Evolutionary conservation across 345 rosid species (phyloP).

Genomic region (Camelina laxa): DNA sequence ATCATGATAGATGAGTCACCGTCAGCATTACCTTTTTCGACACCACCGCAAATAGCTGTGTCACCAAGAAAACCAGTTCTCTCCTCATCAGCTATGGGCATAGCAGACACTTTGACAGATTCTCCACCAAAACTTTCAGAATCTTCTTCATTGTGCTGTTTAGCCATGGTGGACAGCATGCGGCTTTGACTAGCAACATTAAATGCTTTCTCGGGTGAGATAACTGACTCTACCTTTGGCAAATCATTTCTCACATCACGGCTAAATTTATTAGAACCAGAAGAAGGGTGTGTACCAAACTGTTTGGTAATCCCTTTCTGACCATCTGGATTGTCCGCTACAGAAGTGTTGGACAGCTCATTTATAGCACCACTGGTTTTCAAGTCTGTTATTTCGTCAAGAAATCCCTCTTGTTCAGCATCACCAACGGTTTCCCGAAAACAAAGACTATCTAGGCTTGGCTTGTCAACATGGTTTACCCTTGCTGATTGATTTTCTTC

Average conservation of each 20-base stretch:
- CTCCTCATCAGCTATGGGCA: conserved; percentile 40
- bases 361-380: conserved; percentile 37
- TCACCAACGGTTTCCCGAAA: conserved; percentile 42
- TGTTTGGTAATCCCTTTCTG: conserved; percentile 35
- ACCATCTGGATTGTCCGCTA: conserved; percentile 32
- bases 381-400: conserved; percentile 39
- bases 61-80: conserved; percentile 44
- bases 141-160: conserved; percentile 39
- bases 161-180: conserved; percentile 41
- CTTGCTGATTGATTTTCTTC: conserved; percentile 41
- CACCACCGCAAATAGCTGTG: background rate
- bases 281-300: conserved; percentile 32
- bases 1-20: conserved; percentile 14
- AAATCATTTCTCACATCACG: conserved; percentile 25
- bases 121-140: conserved; percentile 39
- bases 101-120: conserved; percentile 37
- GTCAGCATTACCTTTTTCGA: conserved; percentile 39
- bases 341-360: conserved; percentile 41
- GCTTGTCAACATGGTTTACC: conserved; percentile 29
- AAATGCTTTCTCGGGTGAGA: conserved; percentile 34
- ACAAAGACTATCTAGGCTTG: conserved; percentile 14
- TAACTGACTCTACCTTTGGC: conserved; percentile 39
- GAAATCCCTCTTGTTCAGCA: conserved; percentile 32
- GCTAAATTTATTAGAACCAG: conserved; percentile 40
- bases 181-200: conserved; percentile 45